Conservation (phyloP, 495 filamentous ascomycete species). For the Rhizodiscina lignyota region DNA sequence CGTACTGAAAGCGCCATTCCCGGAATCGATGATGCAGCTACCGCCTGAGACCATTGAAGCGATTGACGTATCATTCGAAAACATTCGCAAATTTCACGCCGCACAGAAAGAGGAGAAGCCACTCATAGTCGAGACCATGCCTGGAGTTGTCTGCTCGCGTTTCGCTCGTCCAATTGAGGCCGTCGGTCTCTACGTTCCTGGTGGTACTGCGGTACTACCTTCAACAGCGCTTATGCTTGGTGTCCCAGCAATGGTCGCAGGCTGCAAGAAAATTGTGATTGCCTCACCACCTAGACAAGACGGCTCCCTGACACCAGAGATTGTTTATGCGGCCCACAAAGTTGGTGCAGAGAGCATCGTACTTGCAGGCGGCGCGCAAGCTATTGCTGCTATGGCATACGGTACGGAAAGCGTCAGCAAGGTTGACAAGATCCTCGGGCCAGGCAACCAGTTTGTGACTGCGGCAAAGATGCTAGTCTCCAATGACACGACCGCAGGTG, state of each 20-base stretch:
- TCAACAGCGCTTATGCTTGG: conserved; percentile 96
- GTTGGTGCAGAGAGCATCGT: conserved; percentile 90
- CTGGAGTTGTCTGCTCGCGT: conserved; percentile 83
- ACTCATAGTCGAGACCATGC: conserved; percentile 86
- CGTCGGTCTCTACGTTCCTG: conserved; percentile 88
- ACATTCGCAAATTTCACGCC: conserved; percentile 84
- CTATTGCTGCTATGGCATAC: conserved; percentile 78
- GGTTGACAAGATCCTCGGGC: conserved; percentile 97
- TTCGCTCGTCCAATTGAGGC: conserved; percentile 86
- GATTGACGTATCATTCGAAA: conserved; percentile 86
- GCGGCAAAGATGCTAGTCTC: conserved; percentile 94
- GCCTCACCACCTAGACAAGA: conserved; percentile 83
- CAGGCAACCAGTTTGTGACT: conserved; percentile 96
- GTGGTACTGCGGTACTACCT: conserved; percentile 87
- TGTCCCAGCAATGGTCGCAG: conserved; percentile 91
- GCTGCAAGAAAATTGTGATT: conserved; percentile 88
- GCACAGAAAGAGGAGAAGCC: conserved; percentile 71
- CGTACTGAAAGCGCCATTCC: conserved; percentile 77
- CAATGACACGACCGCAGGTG: conserved; percentile 88
- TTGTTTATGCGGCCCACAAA: conserved; percentile 96
- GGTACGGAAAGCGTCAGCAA: conserved; percentile 75
- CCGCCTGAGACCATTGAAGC: conserved; percentile 66
- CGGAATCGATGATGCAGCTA: conserved; percentile 67
- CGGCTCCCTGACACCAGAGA: conserved; percentile 84
- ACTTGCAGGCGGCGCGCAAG: conserved; percentile 87